These are phyloP conservation scores for Coprinopsis marcescibilis DNA, from an alignment of 768 basidiomycete species.

Conservation along the genomic window DNA sequence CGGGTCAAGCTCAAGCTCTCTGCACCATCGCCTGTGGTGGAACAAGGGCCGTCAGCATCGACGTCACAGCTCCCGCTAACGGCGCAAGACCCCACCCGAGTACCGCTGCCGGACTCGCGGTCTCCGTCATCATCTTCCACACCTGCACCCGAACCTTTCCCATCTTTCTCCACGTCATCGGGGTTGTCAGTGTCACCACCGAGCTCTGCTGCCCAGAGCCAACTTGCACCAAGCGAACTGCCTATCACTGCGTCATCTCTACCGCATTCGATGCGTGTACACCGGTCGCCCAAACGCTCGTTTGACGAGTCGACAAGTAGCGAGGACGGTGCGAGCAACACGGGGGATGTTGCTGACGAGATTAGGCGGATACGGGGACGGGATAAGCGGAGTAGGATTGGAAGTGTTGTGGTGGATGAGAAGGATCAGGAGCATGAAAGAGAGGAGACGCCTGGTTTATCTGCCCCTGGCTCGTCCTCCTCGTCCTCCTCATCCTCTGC, in stretches of 20 bases:
- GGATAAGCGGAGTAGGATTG: constrained; percentile 14
- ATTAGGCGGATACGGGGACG: constrained; percentile 4
- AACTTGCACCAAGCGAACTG: not conserved
- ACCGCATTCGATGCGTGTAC: constrained; percentile 11
- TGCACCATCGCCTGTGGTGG: constrained; percentile 7
- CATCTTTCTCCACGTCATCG: not conserved
- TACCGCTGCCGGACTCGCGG: not conserved
- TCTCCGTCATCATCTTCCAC: constrained; percentile 10
- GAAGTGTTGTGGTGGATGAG: constrained; percentile 10
- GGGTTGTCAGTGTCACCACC: not conserved
- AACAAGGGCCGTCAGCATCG: constrained; percentile 18
- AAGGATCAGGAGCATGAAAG: not conserved
- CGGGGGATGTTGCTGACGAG: constrained; percentile 16
- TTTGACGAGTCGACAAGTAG: constrained; percentile 30
- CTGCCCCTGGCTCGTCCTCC: constrained; percentile 13
- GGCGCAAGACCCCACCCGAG: constrained; percentile 3
- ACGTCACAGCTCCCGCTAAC: constrained; percentile 28
- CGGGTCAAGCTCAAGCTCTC: constrained; percentile 28
- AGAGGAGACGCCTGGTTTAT: constrained; percentile 15
- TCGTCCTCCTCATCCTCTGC: not conserved
- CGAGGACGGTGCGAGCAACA: constrained; percentile 14
- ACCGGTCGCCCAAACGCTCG: constrained; percentile 25
- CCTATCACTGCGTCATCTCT: not conserved
- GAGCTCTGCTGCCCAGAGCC: not conserved
- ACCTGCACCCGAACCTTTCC: constrained; percentile 11